Conservation (phyloP, 805 yeast species). For the Maudiozyma barnettii region DNA sequence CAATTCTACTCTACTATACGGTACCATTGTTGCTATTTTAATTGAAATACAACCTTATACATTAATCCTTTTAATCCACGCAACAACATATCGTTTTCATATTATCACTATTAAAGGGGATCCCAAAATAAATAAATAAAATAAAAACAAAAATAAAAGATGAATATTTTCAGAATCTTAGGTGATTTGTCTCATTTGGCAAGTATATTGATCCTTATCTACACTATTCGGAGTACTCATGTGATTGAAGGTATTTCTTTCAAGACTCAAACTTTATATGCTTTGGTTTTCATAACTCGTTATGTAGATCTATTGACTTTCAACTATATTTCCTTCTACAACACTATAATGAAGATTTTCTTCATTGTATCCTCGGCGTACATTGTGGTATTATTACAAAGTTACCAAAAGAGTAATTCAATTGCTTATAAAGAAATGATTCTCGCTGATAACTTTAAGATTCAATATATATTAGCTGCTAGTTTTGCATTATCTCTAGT, state of each 20-base stretch:
- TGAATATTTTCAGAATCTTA: conserved; percentile 17
- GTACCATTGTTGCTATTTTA: too few relatives aligned
- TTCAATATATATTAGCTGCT: conserved; percentile 59
- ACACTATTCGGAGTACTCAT: conserved; percentile 51
- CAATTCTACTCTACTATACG: too few relatives aligned
- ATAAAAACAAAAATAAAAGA: background rate
- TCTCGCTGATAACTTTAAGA: conserved; percentile 63
- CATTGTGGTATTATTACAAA: conserved; percentile 60
- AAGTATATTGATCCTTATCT: conserved; percentile 66
- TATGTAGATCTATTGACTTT: conserved; percentile 48
- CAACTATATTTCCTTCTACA: conserved; percentile 59
- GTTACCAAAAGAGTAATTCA: conserved; percentile 37
- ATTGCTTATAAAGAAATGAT: conserved; percentile 44
- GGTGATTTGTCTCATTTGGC: conserved; percentile 82
- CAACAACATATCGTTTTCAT: background rate
- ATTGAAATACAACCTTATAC: too few relatives aligned
- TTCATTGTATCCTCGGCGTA: conserved; percentile 70
- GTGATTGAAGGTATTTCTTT: conserved; percentile 79
- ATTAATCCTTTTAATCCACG: background rate
- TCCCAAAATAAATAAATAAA: background rate
- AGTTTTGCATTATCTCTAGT: conserved; percentile 49
- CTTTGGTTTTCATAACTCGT: conserved; percentile 60
- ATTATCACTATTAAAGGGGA: too few relatives aligned
- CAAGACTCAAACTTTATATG: conserved; percentile 79
- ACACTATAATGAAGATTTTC: conserved; percentile 69